Evolutionary conservation across 768 basidiomycete species (phyloP).

Genomic region (Auricularia heimuer): DNA sequence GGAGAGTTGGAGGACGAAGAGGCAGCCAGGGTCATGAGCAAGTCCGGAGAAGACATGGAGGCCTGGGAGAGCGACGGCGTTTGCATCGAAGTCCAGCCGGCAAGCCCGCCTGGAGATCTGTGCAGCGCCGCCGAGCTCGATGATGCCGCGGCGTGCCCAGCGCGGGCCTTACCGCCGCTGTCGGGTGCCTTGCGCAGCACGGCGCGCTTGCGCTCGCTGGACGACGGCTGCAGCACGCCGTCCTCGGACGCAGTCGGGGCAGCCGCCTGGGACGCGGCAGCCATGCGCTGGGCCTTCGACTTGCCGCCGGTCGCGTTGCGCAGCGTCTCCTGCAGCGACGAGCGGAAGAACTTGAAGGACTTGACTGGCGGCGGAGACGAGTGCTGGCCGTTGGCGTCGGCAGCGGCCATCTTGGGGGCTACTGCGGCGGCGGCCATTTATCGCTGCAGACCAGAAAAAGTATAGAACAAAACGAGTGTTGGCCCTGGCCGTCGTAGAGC

Average conservation of each 20-base stretch:
- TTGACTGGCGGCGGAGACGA: slow-evolving; percentile 35
- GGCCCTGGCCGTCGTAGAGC: neutral
- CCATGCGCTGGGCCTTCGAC: slow-evolving; percentile 25
- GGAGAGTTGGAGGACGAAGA: neutral
- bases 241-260: slow-evolving; percentile 28
- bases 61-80: slow-evolving; percentile 59
- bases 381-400: slow-evolving; percentile 21
- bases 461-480: neutral
- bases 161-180: neutral
- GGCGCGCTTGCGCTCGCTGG: slow-evolving; percentile 25
- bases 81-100: slow-evolving; percentile 49
- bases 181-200: slow-evolving; percentile 21
- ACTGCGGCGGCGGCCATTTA: slow-evolving; percentile 23
- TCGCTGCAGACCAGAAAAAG: slow-evolving; percentile 20
- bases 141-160: neutral
- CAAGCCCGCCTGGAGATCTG: slow-evolving; percentile 30
- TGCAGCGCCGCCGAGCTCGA: neutral
- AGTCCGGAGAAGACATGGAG: slow-evolving; percentile 65
- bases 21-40: slow-evolving; percentile 27
- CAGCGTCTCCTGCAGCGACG: slow-evolving; percentile 57
- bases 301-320: slow-evolving; percentile 54
- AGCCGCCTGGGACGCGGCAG: slow-evolving; percentile 33
- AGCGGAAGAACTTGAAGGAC: slow-evolving; percentile 54
- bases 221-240: slow-evolving; percentile 32
- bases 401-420: slow-evolving; percentile 20